Evolutionary conservation across 352 stramenopile species (phyloP), one percentile per base, ranked within the genome.

Genomic region (Globisporangium irregulare): DNA sequence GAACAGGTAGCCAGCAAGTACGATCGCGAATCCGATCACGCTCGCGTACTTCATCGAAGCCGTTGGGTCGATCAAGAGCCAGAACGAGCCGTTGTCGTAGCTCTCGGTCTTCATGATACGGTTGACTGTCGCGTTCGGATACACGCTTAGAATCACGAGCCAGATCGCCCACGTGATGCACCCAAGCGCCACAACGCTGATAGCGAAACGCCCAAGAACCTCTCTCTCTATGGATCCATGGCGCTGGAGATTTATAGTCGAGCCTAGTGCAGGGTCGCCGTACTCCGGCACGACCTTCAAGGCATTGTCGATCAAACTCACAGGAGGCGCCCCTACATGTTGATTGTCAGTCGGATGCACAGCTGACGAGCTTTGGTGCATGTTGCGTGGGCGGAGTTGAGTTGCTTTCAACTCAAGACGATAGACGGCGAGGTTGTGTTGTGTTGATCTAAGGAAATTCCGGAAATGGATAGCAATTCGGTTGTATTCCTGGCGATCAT

Each of bases 71-170:
- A 74, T 62, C 0, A 87, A 18, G 7, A 78, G 36, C 73, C 76
- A 87, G 59, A 81, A 84, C 4, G 67, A 63, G 8, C 76, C 75
- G 15, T 76, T 59, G 59, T 83, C 75, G 10, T 75, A 71, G 7
- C 70, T 51, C 25, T 64, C 29, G 1, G 79, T 84, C 6, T 54
- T 18, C 68, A 76, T 83, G 29, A 79, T 7, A 24, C 62, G 68
- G 59, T 82, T 87, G 62, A 76, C 67, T 0, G 63, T 71, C 1
- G 69, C 50, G 22, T 80, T 84, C 12, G 79, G 75, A 0, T 69
- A 46, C 10, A 72, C 15, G 0, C 73, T 75, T 22, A 85, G 48
- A 3, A 71, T n/a, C 50, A 83, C 18, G 20, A 82, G 48, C 65
- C 77, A 73, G 0, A 72, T 15, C 59, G 67, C 75, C 72, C 74